phyloP scores from a whole-genome alignment of 352 stramenopile genomes.

The Globisporangium lucens region DNA sequence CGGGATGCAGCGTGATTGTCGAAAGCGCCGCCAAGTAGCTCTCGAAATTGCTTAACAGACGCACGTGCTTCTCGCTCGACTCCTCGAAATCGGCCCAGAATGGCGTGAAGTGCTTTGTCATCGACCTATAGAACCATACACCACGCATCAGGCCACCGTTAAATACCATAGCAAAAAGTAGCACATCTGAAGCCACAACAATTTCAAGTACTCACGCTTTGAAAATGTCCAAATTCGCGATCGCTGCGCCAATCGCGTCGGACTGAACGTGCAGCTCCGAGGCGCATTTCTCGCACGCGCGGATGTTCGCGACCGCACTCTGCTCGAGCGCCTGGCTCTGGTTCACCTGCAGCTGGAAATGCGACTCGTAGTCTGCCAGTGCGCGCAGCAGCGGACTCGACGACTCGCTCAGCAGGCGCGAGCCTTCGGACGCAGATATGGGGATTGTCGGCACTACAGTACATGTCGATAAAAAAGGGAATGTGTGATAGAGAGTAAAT shows the following conservation, averaged over 20 bases:
- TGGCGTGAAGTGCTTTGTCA: slow-evolving; percentile 78
- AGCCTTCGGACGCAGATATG: slow-evolving; percentile 58
- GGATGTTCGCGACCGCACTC: slow-evolving; percentile 51
- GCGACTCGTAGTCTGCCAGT: slow-evolving; percentile 75
- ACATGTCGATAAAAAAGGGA: slow-evolving; percentile 8
- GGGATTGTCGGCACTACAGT: slow-evolving; percentile 50
- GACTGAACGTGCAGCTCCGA: slow-evolving; percentile 63
- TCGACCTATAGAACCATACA: slow-evolving; percentile 30
- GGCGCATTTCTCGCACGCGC: slow-evolving; percentile 46
- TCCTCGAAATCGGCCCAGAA: slow-evolving; percentile 80
- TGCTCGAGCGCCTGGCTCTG: slow-evolving; percentile 64
- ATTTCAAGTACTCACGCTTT: slow-evolving; percentile 27
- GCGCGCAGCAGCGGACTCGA: slow-evolving; percentile 76
- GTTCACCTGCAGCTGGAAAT: slow-evolving; percentile 75
- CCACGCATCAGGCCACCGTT: background rate
- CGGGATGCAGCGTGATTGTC: slow-evolving; percentile 61
- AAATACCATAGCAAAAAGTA: background rate
- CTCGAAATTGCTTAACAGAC: slow-evolving; percentile 69
- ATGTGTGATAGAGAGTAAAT: too few species aligned
- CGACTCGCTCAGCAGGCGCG: slow-evolving; percentile 69
- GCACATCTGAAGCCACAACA: too few species aligned
- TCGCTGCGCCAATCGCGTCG: slow-evolving; percentile 64
- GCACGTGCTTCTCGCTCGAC: slow-evolving; percentile 51
- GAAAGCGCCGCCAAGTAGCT: slow-evolving; percentile 51
- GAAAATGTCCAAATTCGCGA: slow-evolving; percentile 81